Percentiles rank a stretch among this genome's conserved stretches.
phyloP scores from a whole-genome alignment of 306 rosid genomes.

The Vigna hirtella region DNA sequence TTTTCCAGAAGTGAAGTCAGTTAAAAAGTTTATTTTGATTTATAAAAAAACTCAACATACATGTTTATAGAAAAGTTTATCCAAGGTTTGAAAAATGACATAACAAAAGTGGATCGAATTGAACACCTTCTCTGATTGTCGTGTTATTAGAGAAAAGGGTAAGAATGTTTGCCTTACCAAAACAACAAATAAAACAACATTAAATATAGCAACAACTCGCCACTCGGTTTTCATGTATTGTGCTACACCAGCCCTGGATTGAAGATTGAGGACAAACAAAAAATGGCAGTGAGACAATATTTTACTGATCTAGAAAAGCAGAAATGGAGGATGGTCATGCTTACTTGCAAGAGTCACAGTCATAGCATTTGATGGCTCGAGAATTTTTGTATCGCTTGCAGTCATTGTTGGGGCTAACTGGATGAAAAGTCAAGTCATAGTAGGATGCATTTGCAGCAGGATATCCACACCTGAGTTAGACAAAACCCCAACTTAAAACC shows the following conservation, averaged over 20 bases:
- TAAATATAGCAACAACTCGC: constrained; percentile 91
- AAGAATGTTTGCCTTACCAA: constrained; percentile 62
- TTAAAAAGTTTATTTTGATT: too few relatives aligned
- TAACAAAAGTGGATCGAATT: background rate
- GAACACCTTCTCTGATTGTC: background rate
- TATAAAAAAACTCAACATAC: too few relatives aligned
- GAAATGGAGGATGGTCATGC: constrained; percentile 34
- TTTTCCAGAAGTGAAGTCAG: too few relatives aligned
- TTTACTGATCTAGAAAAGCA: constrained; percentile 5
- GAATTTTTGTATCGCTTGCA: constrained; percentile 91
- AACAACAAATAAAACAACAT: constrained; percentile 68
- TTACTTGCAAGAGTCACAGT: constrained; percentile 98
- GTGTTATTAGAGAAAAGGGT: background rate
- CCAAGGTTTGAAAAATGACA: too few relatives aligned
- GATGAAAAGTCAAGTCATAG: constrained; percentile 92
- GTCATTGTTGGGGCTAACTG: constrained; percentile 71
- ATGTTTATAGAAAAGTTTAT: too few relatives aligned
- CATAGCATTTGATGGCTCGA: constrained; percentile 76
- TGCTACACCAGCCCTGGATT: constrained; percentile 93
- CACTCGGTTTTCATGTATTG: constrained; percentile 97
- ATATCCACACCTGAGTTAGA: constrained; percentile 79
- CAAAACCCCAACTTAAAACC: constrained; percentile 39
- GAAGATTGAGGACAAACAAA: constrained; percentile 34
- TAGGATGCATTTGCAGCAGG: constrained; percentile 92
- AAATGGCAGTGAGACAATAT: constrained; percentile 34